These are phyloP conservation scores for Candida manassasensis DNA, from an alignment of 805 yeast genomes.

Conservation along the genomic window DNA sequence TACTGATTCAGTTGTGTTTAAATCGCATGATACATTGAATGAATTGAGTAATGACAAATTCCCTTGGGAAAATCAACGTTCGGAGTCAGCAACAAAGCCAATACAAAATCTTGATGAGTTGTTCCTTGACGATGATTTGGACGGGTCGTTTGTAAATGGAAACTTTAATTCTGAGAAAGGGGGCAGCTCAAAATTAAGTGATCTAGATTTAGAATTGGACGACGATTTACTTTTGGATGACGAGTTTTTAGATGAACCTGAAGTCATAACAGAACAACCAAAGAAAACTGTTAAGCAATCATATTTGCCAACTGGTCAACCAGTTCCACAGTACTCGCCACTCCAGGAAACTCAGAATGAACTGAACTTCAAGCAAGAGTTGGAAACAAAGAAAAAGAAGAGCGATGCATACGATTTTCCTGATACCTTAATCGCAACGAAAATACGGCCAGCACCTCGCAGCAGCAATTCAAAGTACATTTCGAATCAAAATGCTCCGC, in stretches of 20 bases:
- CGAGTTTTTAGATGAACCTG: slow-evolving; percentile 33
- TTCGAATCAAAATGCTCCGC: slow-evolving; percentile 1
- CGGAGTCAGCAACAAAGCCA: not conserved
- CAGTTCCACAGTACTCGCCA: slow-evolving; percentile 1
- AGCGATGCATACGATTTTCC: slow-evolving; percentile 82
- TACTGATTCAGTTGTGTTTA: too few relatives aligned
- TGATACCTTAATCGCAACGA: slow-evolving; percentile 43
- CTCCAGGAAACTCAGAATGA: not conserved
- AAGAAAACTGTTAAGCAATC: slow-evolving; percentile 6
- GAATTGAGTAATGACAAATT: too few relatives aligned
- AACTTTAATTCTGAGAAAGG: not conserved
- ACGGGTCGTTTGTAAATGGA: not conserved
- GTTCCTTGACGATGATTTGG: slow-evolving; percentile 1
- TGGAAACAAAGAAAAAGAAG: slow-evolving; percentile 49
- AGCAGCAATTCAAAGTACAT: slow-evolving; percentile 18
- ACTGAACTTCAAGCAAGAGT: slow-evolving; percentile 17
- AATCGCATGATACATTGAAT: too few relatives aligned
- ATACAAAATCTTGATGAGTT: not conserved
- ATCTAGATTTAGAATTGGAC: slow-evolving; percentile 18
- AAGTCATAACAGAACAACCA: slow-evolving; percentile 3
- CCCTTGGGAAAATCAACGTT: too few relatives aligned
- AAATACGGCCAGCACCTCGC: slow-evolving; percentile 37
- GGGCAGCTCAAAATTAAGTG: not conserved
- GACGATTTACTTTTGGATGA: slow-evolving; percentile 30
- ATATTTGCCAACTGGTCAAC: slow-evolving; percentile 5